Conservation (phyloP, 2,329 filamentous ascomycete species). For the Paecilomyces formosus region DNA sequence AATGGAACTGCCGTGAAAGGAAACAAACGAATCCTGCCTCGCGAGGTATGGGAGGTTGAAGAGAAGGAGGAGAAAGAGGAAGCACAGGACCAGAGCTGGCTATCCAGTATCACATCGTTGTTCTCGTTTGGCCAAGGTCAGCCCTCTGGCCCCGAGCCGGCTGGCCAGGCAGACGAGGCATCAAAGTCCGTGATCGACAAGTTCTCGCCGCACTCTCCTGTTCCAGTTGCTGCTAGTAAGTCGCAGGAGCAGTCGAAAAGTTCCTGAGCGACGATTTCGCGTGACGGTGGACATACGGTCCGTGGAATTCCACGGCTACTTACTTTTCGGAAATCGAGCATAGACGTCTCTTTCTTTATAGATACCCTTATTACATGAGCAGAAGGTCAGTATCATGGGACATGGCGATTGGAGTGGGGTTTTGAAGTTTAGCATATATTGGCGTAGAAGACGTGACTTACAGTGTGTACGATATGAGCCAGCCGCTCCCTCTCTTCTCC, state of each 20-base stretch:
- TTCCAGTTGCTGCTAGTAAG: not conserved
- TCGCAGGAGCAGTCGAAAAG: not conserved
- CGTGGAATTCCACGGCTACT: not conserved
- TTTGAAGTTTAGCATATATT: not conserved
- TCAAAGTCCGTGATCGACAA: not conserved
- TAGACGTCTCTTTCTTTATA: not conserved
- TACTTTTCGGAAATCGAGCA: not conserved
- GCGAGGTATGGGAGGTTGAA: slow-evolving; percentile 30
- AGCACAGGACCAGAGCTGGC: slow-evolving; percentile 21
- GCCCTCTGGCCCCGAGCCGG: slow-evolving; percentile 2
- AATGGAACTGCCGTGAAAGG: slow-evolving; percentile 22
- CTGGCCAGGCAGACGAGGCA: not conserved
- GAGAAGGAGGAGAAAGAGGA: slow-evolving; percentile 20
- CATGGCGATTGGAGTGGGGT: not conserved
- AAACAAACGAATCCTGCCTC: slow-evolving; percentile 29
- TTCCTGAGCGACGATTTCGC: not conserved
- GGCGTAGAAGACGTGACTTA: not conserved
- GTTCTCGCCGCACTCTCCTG: not conserved
- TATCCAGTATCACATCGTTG: slow-evolving; percentile 26
- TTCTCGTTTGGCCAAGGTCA: slow-evolving; percentile 16
- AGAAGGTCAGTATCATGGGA: not conserved
- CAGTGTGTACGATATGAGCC: not conserved
- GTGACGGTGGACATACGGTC: not conserved
- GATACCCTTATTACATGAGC: slow-evolving; percentile 7
- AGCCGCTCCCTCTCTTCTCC: not conserved